Evolutionary conservation across 305 asterid genomes (phyloP).

Genomic region (Solanum hybrid): DNA sequence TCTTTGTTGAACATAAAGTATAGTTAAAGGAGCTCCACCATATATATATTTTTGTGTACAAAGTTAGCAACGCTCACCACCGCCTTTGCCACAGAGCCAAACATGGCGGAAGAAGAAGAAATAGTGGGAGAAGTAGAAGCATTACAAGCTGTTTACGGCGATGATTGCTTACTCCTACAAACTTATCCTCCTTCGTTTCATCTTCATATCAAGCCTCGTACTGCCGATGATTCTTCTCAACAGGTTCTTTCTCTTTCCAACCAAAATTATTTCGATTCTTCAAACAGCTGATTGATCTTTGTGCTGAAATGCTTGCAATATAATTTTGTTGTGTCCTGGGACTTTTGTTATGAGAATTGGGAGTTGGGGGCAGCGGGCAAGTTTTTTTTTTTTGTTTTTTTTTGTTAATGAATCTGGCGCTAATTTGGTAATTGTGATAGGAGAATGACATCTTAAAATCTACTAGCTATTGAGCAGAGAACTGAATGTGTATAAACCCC

Average conservation of each 20-base stretch:
- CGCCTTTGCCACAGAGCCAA: background rate
- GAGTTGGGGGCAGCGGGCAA: background rate
- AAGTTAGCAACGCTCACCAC: background rate
- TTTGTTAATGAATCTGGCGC: background rate
- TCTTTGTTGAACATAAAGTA: background rate
- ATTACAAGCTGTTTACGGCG: slow-evolving; percentile 65
- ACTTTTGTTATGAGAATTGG: background rate
- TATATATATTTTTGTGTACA: background rate
- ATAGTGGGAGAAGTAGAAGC: slow-evolving; percentile 64
- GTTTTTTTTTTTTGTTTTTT: no score
- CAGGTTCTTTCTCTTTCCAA: slow-evolving; percentile 34
- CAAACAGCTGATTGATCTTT: background rate
- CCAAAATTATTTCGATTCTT: background rate
- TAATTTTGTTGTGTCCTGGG: background rate
- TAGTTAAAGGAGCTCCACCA: background rate
- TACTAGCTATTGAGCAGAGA: background rate
- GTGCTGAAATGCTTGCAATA: background rate
- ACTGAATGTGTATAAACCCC: background rate
- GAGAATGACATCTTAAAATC: slow-evolving; percentile 1
- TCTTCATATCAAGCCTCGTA: slow-evolving; percentile 76
- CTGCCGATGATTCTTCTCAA: slow-evolving; percentile 82
- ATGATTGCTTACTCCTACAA: slow-evolving; percentile 49
- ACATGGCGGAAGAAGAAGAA: slow-evolving; percentile 46
- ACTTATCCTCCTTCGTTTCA: slow-evolving; percentile 62
- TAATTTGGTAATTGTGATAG: background rate